A percentile compares a stretch with the other conserved stretches of the same genome.
These are phyloP conservation scores for Phytopythium boreale DNA, from an alignment of 352 stramenopile genomes.

Conservation along the genomic window DNA sequence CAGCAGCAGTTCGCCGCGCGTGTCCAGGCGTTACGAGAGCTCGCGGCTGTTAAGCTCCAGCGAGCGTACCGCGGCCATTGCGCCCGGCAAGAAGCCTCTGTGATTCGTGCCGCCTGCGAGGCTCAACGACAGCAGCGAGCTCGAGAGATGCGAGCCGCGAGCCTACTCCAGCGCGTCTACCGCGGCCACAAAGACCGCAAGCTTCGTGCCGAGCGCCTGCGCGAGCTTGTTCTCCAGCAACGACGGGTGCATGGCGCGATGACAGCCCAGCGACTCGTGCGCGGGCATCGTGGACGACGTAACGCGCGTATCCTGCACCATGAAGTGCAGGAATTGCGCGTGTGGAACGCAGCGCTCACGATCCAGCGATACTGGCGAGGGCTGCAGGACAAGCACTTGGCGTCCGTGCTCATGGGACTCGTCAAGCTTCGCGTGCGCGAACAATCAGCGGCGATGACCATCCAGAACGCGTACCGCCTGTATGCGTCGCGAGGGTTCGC, in stretches of 20 bases:
- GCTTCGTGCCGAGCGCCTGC: conserved; percentile 36
- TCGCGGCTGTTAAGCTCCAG: conserved; percentile 70
- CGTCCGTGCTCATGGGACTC: conserved; percentile 63
- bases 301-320: conserved; percentile 34
- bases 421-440: conserved; percentile 63
- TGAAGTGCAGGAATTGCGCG: conserved; percentile 33
- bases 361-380: conserved; percentile 81
- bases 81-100: conserved; percentile 42
- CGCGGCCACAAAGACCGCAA: conserved; percentile 60
- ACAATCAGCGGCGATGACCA: conserved; percentile 45
- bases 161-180: conserved; percentile 77
- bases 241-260: conserved; percentile 44
- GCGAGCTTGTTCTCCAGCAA: conserved; percentile 46
- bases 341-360: conserved; percentile 55
- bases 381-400: conserved; percentile 71
- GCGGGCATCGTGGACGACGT: conserved; percentile 47
- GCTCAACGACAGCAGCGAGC: conserved; percentile 39
- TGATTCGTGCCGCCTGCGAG: conserved; percentile 48
- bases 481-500: conserved; percentile 60
- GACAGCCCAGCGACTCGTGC: conserved; percentile 70
- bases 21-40: conserved; percentile 49
- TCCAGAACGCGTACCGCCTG: conserved; percentile 64
- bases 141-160: conserved; percentile 34
- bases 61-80: conserved; percentile 61
- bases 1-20: conserved; percentile 50